These are phyloP conservation scores for Acacia concinna DNA, from an alignment of 331 rosid genomes.

Conservation along the genomic window DNA sequence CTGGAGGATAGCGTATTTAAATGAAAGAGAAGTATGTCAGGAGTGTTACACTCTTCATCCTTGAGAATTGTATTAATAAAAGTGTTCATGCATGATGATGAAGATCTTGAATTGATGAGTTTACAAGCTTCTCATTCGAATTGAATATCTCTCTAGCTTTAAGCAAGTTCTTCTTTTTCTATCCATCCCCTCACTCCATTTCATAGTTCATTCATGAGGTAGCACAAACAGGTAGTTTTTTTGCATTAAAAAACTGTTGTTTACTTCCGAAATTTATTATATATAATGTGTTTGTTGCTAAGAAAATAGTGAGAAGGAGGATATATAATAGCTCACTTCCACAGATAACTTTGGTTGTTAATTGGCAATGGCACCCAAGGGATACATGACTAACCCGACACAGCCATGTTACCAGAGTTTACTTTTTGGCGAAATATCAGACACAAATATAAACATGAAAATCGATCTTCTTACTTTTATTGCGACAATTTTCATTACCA, in stretches of 20 bases:
- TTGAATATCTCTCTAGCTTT: background rate
- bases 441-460: background rate
- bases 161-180: background rate
- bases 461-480: background rate
- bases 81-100: background rate
- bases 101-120: background rate
- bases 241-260: background rate
- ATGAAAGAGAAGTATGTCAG: background rate
- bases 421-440: background rate
- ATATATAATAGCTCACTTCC: background rate
- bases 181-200: background rate
- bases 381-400: background rate
- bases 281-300: background rate
- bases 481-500: no score
- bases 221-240: background rate
- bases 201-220: background rate
- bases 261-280: background rate
- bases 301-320: background rate
- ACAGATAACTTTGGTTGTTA: background rate
- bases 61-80: background rate
- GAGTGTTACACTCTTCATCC: background rate
- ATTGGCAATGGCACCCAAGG: background rate
- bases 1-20: background rate
- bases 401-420: background rate
- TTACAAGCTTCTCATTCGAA: constrained; percentile 11